Conservation (phyloP, 1,284 basidiomycete species). For the Marasmius fiardii region DNA sequence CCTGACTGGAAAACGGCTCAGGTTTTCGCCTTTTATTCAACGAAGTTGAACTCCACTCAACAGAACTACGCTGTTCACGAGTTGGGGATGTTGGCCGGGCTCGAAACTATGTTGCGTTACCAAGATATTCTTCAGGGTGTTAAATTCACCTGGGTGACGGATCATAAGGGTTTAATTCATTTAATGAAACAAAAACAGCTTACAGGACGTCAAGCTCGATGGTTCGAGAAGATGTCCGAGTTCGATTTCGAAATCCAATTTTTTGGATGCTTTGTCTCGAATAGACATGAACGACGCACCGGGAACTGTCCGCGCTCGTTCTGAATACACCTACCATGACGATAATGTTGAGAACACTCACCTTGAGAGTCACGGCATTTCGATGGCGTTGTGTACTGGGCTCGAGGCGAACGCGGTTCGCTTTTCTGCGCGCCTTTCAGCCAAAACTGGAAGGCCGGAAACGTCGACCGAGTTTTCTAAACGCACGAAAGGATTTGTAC, state of each 20-base stretch:
- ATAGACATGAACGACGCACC: not conserved
- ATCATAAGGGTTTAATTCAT: constrained; percentile 26
- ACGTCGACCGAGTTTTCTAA: not conserved
- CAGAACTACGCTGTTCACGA: constrained; percentile 18
- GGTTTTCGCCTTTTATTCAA: constrained; percentile 24
- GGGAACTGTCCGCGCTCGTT: not conserved
- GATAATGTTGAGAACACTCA: not conserved
- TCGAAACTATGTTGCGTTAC: constrained; percentile 22
- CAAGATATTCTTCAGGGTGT: constrained; percentile 19
- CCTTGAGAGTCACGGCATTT: not conserved
- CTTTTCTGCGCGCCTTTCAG: not conserved
- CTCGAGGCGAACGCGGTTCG: not conserved
- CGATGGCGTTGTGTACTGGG: not conserved
- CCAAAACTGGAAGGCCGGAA: not conserved
- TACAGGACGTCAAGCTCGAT: not conserved
- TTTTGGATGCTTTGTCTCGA: constrained; percentile 1
- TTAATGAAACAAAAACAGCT: constrained; percentile 20
- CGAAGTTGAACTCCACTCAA: constrained; percentile 20
- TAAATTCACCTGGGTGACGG: constrained; percentile 24
- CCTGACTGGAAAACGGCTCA: constrained; percentile 11
- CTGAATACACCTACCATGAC: not conserved
- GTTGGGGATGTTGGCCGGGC: constrained; percentile 22
- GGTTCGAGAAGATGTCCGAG: constrained; percentile 10
- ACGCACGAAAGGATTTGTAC: not conserved
- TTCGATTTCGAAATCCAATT: constrained; percentile 17